Base-by-base conservation (phyloP, 177 flowering plant genomes). In the Vitis hybrid region DNA sequence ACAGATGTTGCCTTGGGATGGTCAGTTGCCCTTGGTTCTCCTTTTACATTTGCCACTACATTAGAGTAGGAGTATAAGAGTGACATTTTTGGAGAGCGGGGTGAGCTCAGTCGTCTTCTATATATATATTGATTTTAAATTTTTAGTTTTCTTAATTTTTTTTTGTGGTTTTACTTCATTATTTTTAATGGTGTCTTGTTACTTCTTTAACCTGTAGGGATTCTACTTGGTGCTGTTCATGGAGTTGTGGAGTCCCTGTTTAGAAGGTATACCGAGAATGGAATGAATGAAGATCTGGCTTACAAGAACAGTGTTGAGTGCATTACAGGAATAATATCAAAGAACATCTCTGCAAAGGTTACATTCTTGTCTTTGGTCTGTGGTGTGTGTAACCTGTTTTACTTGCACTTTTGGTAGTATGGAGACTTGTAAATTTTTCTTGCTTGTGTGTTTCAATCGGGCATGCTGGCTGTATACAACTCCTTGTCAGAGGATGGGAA, bases 11-110 rank as follows among this genome's bases (percentile, higher is more conserved):
- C 97, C 13, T 80, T 93, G 40, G 97, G 97, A 59, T 95, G 98
- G 99, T 93, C 97, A 15, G 90, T 93, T 75, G 98, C 97, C 50
- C 91, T 95, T 72, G 97, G 99, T 64, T 93, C 99, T 62, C 98
- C 99, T 40, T 95, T 95, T 78, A 91, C 99, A 54, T 94, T 94
- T 83, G 97, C 96, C 71, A 94, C 99, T 48, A 93, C 99, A 4
- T 76, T 93, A n/a, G 98, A 93, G 79, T 87, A 88, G 80, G 98
- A 94, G 81, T 95, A 93, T 83, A 93, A 82, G 83, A 95, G 99
- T 84, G 99, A 95, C 79, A 93, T 93, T 69, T 93, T 95, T 79
- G 99, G 99, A 52, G 98, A 93, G 82, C 68, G 98, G 40, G 98
- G 98, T 90, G 65, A 74, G 80, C 46, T 13, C n/a, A 54, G 9